phyloP scores from a whole-genome alignment of 306 rosid genomes.

The Cyamopsis tetragonoloba region DNA sequence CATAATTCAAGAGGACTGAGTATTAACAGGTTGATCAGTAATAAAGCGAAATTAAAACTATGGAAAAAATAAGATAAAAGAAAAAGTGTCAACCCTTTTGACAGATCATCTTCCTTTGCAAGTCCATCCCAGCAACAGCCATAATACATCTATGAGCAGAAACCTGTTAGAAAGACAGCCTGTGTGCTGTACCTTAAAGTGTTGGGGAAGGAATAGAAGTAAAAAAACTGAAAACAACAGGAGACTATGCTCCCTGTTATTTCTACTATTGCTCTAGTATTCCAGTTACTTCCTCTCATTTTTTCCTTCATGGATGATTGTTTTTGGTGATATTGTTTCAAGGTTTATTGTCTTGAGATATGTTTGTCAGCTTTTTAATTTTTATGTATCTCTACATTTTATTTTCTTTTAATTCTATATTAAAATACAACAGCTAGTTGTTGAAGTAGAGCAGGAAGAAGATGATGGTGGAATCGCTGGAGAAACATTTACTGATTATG shows the following conservation, averaged over 20 bases:
- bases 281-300: background rate
- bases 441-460: slow-evolving; percentile 97
- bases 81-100: background rate
- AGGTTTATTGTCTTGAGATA: background rate
- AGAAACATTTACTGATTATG: slow-evolving; percentile 97
- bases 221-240: background rate
- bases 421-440: slow-evolving; percentile 71
- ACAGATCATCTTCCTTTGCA: background rate
- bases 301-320: background rate
- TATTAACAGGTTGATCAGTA: background rate
- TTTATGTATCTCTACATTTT: background rate
- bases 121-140: background rate
- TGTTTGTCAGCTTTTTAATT: background rate
- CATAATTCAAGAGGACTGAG: background rate
- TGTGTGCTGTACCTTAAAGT: background rate
- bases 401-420: background rate
- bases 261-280: background rate
- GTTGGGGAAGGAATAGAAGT: background rate
- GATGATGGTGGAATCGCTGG: slow-evolving; percentile 95
- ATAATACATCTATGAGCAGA: background rate
- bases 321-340: background rate
- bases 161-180: background rate
- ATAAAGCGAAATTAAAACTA: background rate
- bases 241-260: background rate
- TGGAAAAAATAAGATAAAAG: background rate